phyloP scores from a whole-genome alignment of 176 grass and related monocot species.

The Themeda triandra region DNA sequence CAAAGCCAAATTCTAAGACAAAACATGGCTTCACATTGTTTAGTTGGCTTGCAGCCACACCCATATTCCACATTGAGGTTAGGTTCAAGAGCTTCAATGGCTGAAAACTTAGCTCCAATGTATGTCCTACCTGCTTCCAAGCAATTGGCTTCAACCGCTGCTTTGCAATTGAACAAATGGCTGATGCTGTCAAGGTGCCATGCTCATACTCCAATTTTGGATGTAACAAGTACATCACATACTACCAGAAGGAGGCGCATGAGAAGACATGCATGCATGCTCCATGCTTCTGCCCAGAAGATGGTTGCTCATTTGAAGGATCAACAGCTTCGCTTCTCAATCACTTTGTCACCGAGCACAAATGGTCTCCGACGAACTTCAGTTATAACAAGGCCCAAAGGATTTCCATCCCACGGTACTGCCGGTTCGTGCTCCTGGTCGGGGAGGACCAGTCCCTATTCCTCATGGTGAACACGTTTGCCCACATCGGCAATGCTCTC shows the following conservation, averaged over 20 bases:
- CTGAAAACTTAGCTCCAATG: not conserved
- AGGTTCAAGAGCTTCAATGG: too few relatives aligned
- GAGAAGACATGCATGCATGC: too few relatives aligned
- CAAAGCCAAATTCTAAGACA: too few relatives aligned
- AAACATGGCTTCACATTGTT: too few relatives aligned
- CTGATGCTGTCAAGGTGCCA: not conserved
- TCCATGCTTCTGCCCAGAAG: too few relatives aligned
- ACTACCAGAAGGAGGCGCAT: too few relatives aligned
- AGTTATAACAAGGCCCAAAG: not conserved
- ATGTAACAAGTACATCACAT: not conserved
- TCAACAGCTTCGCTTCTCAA: too few relatives aligned
- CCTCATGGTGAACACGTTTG: constrained; percentile 10
- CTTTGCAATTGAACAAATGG: constrained; percentile 12
- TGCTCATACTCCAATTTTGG: constrained; percentile 4
- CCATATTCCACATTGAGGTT: too few relatives aligned
- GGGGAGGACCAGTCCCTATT: constrained; percentile 26
- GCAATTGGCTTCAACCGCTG: not conserved
- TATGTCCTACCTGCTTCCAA: not conserved
- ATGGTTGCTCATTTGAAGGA: too few relatives aligned
- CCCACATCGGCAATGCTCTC: not conserved
- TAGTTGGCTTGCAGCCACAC: too few relatives aligned
- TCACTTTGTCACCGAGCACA: constrained; percentile 1
- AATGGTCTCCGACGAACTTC: not conserved
- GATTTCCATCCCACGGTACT: not conserved
- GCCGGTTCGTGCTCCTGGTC: not conserved